Evolutionary conservation across 2,329 filamentous ascomycete genomes (phyloP).

Genomic region (Fusarium graminum): DNA sequence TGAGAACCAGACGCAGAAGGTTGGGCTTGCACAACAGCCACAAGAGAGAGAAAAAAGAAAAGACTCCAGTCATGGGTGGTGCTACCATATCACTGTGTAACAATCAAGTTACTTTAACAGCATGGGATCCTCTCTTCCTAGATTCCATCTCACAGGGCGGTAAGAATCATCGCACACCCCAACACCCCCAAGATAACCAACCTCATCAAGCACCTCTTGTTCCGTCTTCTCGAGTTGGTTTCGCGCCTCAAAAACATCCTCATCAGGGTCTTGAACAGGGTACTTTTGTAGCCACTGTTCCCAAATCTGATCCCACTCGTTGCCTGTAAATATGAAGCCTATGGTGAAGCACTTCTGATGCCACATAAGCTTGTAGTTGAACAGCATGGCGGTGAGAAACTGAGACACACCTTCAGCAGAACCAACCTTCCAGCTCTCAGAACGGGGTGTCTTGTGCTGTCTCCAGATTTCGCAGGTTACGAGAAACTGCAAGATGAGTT

Average conservation of each 20-base stretch:
- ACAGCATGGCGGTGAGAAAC: conserved; percentile 45
- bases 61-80: not conserved
- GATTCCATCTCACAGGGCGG: not conserved
- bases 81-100: not conserved
- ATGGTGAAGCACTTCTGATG: conserved; percentile 32
- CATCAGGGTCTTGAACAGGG: conserved; percentile 18
- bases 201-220: conserved; percentile 35
- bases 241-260: conserved; percentile 35
- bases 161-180: conserved; percentile 36
- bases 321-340: conserved; percentile 6
- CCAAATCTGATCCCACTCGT: conserved; percentile 48
- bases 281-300: conserved; percentile 49
- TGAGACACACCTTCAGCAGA: conserved; percentile 28
- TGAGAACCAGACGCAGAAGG: not conserved
- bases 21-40: not conserved
- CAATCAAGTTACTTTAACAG: not conserved
- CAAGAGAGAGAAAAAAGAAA: not conserved
- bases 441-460: conserved; percentile 37
- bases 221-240: conserved; percentile 36
- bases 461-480: conserved; percentile 47
- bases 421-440: conserved; percentile 40
- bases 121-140: conserved; percentile 6
- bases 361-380: conserved; percentile 44
- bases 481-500: conserved; percentile 46
- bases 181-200: conserved; percentile 50